phyloP scores from a whole-genome alignment of 1,139 yeast genomes.

The Casaregolazyma lundiana region DNA sequence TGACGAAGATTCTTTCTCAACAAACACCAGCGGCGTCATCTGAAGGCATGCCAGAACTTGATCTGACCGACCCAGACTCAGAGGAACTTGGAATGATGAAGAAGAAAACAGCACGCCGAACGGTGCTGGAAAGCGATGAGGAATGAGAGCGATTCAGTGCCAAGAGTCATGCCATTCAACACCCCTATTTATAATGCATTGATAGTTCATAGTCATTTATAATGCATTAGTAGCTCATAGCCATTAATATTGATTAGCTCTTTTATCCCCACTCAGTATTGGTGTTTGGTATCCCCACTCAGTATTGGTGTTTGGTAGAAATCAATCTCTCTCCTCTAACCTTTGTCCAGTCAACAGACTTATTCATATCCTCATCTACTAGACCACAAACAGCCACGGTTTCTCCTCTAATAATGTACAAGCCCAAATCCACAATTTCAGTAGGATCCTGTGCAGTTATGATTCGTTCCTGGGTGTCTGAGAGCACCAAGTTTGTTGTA shows the following conservation, averaged over 20 bases:
- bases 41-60: background rate
- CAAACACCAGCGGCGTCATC: slow-evolving; percentile 9
- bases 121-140: slow-evolving; percentile 6
- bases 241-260: background rate
- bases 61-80: background rate
- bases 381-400: slow-evolving; percentile 74
- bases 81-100: background rate
- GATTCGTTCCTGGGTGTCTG: slow-evolving; percentile 53
- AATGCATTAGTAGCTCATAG: background rate
- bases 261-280: slow-evolving; percentile 7
- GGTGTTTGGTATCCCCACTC: slow-evolving; percentile 23
- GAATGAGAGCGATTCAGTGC: background rate
- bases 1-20: slow-evolving; percentile 1
- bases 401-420: slow-evolving; percentile 75
- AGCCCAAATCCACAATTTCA: slow-evolving; percentile 55
- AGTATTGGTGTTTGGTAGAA: slow-evolving; percentile 27
- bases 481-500: slow-evolving; percentile 65
- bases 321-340: slow-evolving; percentile 35
- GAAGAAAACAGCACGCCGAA: background rate
- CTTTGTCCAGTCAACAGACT: slow-evolving; percentile 53
- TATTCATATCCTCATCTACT: slow-evolving; percentile 51
- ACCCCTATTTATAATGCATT: background rate
- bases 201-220: background rate
- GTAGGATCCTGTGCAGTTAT: slow-evolving; percentile 43
- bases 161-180: too few species aligned